Conservation (phyloP, 768 basidiomycete species). For the Baorangia bicolor region DNA sequence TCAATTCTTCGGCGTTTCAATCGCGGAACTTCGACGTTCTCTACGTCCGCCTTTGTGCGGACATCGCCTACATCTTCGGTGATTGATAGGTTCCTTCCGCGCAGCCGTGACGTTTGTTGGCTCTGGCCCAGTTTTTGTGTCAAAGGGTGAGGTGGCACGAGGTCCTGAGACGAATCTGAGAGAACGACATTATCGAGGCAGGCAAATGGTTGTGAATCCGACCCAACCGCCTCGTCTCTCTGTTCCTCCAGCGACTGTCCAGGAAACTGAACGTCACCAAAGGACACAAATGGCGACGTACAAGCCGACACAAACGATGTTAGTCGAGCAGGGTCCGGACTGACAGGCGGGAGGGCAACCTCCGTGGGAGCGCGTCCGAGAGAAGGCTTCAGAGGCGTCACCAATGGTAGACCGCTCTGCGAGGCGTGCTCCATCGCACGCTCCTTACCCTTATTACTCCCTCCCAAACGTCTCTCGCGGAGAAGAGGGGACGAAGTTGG, state of each 20-base stretch:
- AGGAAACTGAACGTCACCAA: neutral
- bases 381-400: neutral
- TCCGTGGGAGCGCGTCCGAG: conserved; percentile 1
- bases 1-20: conserved; percentile 20
- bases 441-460: conserved; percentile 5
- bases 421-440: neutral
- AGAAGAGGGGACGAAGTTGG: conserved; percentile 26
- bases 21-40: conserved; percentile 1
- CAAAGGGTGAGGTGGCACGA: neutral
- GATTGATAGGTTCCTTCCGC: neutral
- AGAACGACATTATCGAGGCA: conserved; percentile 17
- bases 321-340: neutral
- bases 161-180: neutral
- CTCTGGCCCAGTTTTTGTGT: neutral
- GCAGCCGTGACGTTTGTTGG: neutral
- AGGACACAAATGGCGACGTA: conserved; percentile 18
- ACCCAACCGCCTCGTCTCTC: neutral
- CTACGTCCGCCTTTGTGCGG: neutral
- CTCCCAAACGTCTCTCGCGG: neutral
- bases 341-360: neutral
- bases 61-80: neutral
- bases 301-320: conserved; percentile 2
- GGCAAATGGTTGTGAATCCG: conserved; percentile 12
- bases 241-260: neutral
- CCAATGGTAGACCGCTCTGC: neutral